A percentile compares a stretch with the other conserved stretches of the same genome.
phyloP scores from a whole-genome alignment of 2,329 filamentous ascomycete genomes.

The Trichophyton simii region DNA sequence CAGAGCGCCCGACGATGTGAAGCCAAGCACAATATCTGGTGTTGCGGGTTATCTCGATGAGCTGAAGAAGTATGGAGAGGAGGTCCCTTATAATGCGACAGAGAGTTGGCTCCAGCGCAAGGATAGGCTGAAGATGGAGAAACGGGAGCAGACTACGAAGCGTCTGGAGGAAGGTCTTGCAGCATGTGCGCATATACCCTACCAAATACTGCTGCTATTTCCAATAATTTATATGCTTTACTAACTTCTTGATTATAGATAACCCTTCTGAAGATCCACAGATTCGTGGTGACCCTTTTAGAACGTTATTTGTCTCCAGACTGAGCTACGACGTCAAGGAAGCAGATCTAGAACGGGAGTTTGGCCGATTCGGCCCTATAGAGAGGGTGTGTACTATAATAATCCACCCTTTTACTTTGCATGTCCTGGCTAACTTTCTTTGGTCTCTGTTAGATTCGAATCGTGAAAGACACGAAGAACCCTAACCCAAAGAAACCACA shows the following conservation, averaged over 20 bases:
- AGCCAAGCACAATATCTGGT: slow-evolving; percentile 59
- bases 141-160: slow-evolving; percentile 54
- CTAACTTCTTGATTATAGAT: slow-evolving; percentile 38
- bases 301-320: slow-evolving; percentile 82
- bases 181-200: slow-evolving; percentile 39
- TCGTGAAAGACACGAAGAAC: slow-evolving; percentile 67
- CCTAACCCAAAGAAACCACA: slow-evolving; percentile 71
- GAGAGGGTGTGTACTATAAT: slow-evolving; percentile 55
- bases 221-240: background rate
- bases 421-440: slow-evolving; percentile 11
- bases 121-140: slow-evolving; percentile 73
- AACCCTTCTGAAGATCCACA: slow-evolving; percentile 76
- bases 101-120: slow-evolving; percentile 87
- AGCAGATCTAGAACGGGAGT: slow-evolving; percentile 83
- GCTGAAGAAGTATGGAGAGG: slow-evolving; percentile 64
- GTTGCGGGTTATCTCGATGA: slow-evolving; percentile 63
- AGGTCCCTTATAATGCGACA: slow-evolving; percentile 63
- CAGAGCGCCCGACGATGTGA: slow-evolving; percentile 68
- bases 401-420: background rate
- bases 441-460: slow-evolving; percentile 56
- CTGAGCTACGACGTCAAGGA: slow-evolving; percentile 82
- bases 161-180: slow-evolving; percentile 52
- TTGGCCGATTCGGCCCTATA: slow-evolving; percentile 84
- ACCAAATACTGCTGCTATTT: background rate
- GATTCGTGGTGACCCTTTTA: slow-evolving; percentile 85